These are phyloP conservation scores for Chrysoporthe austroafricana DNA, from an alignment of 2,329 filamentous ascomycete genomes.

Conservation along the genomic window DNA sequence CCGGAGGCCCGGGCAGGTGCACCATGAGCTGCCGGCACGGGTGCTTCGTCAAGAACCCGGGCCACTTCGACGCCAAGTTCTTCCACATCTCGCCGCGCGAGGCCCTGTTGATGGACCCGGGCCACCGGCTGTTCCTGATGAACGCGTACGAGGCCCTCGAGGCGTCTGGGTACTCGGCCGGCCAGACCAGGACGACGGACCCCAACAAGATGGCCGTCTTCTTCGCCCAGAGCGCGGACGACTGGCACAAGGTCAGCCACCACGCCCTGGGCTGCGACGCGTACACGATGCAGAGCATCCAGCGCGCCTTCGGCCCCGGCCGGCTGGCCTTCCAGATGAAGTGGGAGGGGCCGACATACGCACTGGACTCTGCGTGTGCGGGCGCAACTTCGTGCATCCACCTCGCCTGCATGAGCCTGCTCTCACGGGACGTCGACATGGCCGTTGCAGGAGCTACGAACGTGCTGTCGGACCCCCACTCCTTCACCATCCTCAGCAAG, in stretches of 20 bases:
- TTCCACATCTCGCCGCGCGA: slow-evolving; percentile 44
- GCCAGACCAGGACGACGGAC: no score
- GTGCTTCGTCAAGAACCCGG: neutral
- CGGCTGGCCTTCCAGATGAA: slow-evolving; percentile 40
- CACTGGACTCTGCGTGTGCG: slow-evolving; percentile 41
- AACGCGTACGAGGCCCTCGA: slow-evolving; percentile 46
- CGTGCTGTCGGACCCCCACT: slow-evolving; percentile 22
- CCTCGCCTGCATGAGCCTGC: no score
- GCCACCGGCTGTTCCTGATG: slow-evolving; percentile 44
- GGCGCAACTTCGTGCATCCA: no score
- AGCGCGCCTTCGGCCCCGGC: slow-evolving; percentile 35
- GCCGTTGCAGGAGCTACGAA: no score
- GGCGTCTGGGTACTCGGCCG: slow-evolving; percentile 28
- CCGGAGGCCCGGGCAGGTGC: no score
- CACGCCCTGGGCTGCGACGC: slow-evolving; percentile 33
- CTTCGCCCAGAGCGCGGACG: neutral
- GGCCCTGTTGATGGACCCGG: slow-evolving; percentile 43
- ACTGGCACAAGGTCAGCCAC: neutral
- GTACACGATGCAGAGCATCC: slow-evolving; percentile 38
- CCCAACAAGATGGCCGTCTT: neutral
- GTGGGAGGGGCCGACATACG: slow-evolving; percentile 39
- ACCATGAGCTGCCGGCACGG: neutral
- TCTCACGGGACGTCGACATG: no score
- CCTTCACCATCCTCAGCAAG: slow-evolving; percentile 30
- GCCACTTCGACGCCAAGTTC: slow-evolving; percentile 4